These are phyloP conservation scores for Chaetomiaceae sp. DNA, from an alignment of 2,329 filamentous ascomycete species.

Conservation along the genomic window DNA sequence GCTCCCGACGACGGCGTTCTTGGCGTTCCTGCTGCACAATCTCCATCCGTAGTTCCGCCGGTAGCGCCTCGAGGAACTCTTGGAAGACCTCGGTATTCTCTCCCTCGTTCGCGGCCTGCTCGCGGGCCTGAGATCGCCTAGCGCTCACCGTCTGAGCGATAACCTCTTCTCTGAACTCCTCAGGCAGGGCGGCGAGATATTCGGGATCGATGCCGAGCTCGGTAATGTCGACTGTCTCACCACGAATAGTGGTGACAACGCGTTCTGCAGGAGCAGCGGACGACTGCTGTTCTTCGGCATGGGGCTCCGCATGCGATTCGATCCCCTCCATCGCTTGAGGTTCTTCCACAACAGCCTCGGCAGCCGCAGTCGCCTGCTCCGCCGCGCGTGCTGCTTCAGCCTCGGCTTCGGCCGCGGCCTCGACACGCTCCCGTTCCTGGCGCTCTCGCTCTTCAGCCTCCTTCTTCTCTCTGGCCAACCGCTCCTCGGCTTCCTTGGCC, in stretches of 20 bases:
- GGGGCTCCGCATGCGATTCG: conserved; percentile 41
- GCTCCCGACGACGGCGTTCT: conserved; percentile 81
- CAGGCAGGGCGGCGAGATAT: conserved; percentile 93
- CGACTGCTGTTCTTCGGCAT: conserved; percentile 28
- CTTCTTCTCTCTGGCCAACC: conserved; percentile 57
- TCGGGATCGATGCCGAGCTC: conserved; percentile 90
- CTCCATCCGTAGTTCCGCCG: conserved; percentile 82
- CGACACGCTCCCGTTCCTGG: conserved; percentile 53
- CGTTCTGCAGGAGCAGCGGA: conserved; percentile 42
- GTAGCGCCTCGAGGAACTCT: conserved; percentile 89
- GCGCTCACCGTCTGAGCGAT: conserved; percentile 84
- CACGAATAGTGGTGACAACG: conserved; percentile 76
- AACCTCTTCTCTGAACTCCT: conserved; percentile 93
- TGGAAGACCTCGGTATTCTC: conserved; percentile 80
- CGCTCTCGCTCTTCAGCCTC: conserved; percentile 65
- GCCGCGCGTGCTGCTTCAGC: conserved; percentile 45
- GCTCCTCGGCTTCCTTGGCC: conserved; percentile 66
- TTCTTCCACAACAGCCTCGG: conserved; percentile 38
- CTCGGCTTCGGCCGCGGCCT: conserved; percentile 44
- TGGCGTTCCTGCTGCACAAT: conserved; percentile 84
- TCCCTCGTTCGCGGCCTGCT: conserved; percentile 61
- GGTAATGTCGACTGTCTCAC: conserved; percentile 86
- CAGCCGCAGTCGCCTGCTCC: conserved; percentile 41
- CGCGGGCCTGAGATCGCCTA: conserved; percentile 68
- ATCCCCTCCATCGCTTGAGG: conserved; percentile 56